Base-by-base conservation (phyloP, 2,329 filamentous ascomycete species). In the Aspergillus novofumigatus region DNA sequence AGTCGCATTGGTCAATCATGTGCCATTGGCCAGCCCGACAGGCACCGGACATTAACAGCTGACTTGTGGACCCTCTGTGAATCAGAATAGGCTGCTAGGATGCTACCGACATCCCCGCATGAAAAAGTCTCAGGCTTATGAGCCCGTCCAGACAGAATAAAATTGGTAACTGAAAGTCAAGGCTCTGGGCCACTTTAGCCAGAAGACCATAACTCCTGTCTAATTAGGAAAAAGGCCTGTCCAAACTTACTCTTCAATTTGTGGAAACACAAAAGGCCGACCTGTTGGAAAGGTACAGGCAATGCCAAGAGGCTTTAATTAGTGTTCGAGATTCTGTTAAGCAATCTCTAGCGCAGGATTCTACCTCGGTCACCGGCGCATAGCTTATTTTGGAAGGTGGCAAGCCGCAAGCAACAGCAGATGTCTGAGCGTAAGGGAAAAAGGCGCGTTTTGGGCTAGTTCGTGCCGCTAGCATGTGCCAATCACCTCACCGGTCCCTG, bases 331-430 rank as follows among this genome's bases (percentile, higher is more conserved):
- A 32, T 10, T 23, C 29, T 49, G 41, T 56, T 52, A 56, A 56
- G 54, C 54, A 53, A 48, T 48, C 35, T 23, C 28, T 52, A 52
- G 54, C 25, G 42, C 32, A 14, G n/a, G 6, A 49, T 45, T 56
- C 42, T 45, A 49, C 54, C 54, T 56, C 54, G 54, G 54, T 21
- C 29, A 38, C 42, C 42, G 54, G 54, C 20, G 42, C 26, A 26
- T 56, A 51, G 54, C 44, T 45, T 35, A 17, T n/a, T 56, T 47
- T 52, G 49, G 54, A 51, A 49, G 44, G 38, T 56, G 49, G 29
- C 25, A 51, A 50, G 54, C 42, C 26, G 45, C 49, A 51, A 51
- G 49, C 29, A 11, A 45, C 42, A 49, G 49, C 29, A 51, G 41
- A 44, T 32, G 49, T 26, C 51, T 49, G 38, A 56, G 29, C 44